A percentile compares a stretch with the other conserved stretches of the same genome.
Evolutionary conservation across 129 eudicot genomes (phyloP).

Genomic region (Centaurea solstitialis): DNA sequence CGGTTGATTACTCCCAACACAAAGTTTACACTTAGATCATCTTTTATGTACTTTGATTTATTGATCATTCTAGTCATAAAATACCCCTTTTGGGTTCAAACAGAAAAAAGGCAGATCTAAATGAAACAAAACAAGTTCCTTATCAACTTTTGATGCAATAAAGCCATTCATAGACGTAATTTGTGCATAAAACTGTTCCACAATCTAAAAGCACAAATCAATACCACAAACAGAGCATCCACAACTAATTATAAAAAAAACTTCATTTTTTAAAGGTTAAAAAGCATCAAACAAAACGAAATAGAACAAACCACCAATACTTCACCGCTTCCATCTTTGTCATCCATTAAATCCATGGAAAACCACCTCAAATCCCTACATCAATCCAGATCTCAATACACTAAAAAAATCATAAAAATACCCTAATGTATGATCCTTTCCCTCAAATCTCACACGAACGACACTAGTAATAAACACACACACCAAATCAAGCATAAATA

Average conservation of each 20-base stretch:
- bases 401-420: neutral
- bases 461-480: neutral
- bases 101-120: neutral
- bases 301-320: neutral
- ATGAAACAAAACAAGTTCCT: neutral
- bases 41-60: neutral
- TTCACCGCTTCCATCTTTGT: neutral
- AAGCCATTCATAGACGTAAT: neutral
- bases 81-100: neutral
- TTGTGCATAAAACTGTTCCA: neutral
- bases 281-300: neutral
- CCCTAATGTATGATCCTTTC: neutral
- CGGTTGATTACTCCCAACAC: neutral
- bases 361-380: neutral
- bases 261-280: neutral
- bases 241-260: neutral
- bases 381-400: constrained; percentile 3
- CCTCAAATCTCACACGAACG: neutral
- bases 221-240: neutral
- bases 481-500: neutral
- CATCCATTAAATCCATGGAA: neutral
- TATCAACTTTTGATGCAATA: neutral
- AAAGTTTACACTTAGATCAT: neutral
- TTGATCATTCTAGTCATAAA: neutral
- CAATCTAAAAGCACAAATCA: neutral